Base-by-base conservation (phyloP, 768 basidiomycete genomes). In the Boletus rubescentipes region DNA sequence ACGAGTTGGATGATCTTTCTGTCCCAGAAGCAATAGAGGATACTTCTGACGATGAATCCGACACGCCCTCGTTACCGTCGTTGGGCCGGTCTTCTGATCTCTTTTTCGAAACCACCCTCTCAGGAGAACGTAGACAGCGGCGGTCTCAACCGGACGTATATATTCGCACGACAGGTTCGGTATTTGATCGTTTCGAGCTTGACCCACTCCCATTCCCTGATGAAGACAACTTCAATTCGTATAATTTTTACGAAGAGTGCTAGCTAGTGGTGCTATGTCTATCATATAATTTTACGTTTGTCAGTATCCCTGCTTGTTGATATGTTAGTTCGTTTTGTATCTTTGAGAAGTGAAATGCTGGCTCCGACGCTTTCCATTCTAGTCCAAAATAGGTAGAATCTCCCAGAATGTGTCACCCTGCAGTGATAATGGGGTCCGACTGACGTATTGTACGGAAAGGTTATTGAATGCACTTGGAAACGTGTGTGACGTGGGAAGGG, bases 21-120 rank as follows among this genome's bases (percentile, higher is more conserved):
- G 81, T 90, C 39, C 89, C 87, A 40, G 89, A 91, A 64, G 84
- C 87, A 38, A 87, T 91, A 77, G 89, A 91, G 68, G 89, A 91
- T 70, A 82, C 79, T 35, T 91, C 89, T 41, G 90, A 91, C 73
- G 89, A 91, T 73, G 90, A 91, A 75, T 89, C 89, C 15, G 89
- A 91, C 61, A 73, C 80, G 5, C 80, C 77, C 10, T 79, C 80
- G 10, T 85, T 87, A 8, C 87, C 85, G 44, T 85, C 81, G 38
- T 61, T 82, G 43, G 77, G 79, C 60, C 77, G 77, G 58, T 87
- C 87, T 38, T 79, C 83, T 16, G 80, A 83, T 44, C 68, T 84
- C 55, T 76, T 77, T 49, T 74, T 81, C 48, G 77, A 79, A 51
- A 71, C 78, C 31, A 73, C 82, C 18, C 75, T 81, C 49, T 76